Base-by-base conservation (phyloP, 768 basidiomycete species). In the Boletus pseudo-olivaceus region DNA sequence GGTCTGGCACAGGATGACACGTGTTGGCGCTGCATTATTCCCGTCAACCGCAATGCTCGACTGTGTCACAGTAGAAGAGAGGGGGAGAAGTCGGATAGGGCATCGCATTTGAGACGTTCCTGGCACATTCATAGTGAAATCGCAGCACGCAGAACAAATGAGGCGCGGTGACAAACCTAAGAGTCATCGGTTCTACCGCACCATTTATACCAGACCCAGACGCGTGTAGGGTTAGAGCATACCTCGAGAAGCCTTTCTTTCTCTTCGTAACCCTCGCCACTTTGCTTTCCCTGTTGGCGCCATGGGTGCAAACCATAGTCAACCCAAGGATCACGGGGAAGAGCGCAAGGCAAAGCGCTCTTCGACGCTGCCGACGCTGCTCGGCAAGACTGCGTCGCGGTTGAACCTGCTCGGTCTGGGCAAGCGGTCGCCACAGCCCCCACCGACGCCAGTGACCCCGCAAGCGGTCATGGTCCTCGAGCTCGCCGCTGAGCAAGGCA, bases 251-350 rank as follows among this genome's bases (percentile, higher is more conserved):
- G 38, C 30, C 44, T 23, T 34, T 39, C 27, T 33, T 41, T 30
- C 55, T 40, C 38, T 33, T 20, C 38, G 23, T 14, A 17, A 19
- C 37, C 26, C 35, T 23, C 27, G 15, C 40, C 12, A 34, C 32
- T 12, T 29, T 19, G 37, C 34, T 5, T 56, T 34, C 26, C 27
- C 51, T 34, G 45, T 48, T 26, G 14, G 15, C 11, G 45, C 10
- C 46, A 70, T 70, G 69, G 69, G 69, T 50, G 51, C 59, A 20
- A 67, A 53, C 59, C 58, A 63, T 0, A 70, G 69, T 34, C 68
- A 63, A 7, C 67, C 58, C 40, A 59, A 51, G 51, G 63, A 60
- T 5, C 56, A 46, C 40, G 45, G 51, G 27, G 65, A 68, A 40
- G 65, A 61, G 40, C 65, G 47, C 46, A 68, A 55, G 34, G 26